A percentile compares a stretch with the other conserved stretches of the same genome.
These are phyloP conservation scores for Rhizopogon vinicolor DNA, from an alignment of 768 basidiomycete genomes.

Conservation along the genomic window DNA sequence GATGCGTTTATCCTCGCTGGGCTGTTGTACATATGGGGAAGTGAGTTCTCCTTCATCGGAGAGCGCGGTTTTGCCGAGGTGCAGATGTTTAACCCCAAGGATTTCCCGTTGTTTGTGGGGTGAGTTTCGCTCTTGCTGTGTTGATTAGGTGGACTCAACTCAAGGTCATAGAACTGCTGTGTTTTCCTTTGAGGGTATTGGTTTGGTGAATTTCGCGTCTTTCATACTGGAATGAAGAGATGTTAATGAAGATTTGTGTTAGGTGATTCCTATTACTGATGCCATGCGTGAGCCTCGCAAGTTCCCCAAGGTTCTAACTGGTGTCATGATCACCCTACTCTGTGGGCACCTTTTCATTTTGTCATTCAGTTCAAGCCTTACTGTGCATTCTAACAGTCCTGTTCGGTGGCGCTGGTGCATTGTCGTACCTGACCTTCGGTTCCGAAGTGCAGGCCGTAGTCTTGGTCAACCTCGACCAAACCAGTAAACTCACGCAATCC, in stretches of 20 bases:
- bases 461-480: slow-evolving; percentile 85
- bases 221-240: background rate
- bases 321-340: slow-evolving; percentile 86
- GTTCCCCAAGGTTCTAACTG: slow-evolving; percentile 83
- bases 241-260: slow-evolving; percentile 5
- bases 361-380: slow-evolving; percentile 3
- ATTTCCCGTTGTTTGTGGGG: slow-evolving; percentile 93
- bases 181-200: slow-evolving; percentile 98
- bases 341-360: slow-evolving; percentile 34
- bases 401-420: slow-evolving; percentile 83
- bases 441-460: slow-evolving; percentile 88
- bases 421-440: slow-evolving; percentile 88
- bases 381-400: slow-evolving; percentile 43
- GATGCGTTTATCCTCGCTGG: slow-evolving; percentile 95
- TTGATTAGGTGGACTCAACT: background rate
- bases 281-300: slow-evolving; percentile 94
- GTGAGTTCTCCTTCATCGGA: slow-evolving; percentile 69
- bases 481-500: slow-evolving; percentile 82
- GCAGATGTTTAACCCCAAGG: slow-evolving; percentile 80
- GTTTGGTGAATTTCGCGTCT: slow-evolving; percentile 52
- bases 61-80: slow-evolving; percentile 73
- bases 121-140: slow-evolving; percentile 29
- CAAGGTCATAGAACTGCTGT: slow-evolving; percentile 73
- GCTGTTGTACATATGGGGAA: slow-evolving; percentile 80
- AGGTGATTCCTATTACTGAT: slow-evolving; percentile 94